Evolutionary conservation across 768 basidiomycete species (phyloP).

Genomic region (Mycena metata): DNA sequence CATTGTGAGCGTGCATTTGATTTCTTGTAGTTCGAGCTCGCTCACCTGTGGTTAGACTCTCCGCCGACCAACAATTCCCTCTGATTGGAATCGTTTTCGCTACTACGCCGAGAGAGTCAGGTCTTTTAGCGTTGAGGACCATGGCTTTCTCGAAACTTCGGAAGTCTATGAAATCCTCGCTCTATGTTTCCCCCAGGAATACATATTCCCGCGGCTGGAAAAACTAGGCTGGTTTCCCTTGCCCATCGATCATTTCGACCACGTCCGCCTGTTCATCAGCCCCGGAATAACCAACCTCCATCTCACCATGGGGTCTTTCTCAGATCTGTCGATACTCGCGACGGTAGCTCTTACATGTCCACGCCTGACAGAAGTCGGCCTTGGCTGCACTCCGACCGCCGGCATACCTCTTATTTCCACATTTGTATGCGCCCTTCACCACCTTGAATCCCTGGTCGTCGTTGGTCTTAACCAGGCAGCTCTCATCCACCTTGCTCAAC

Average conservation of each 20-base stretch:
- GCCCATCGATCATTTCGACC: neutral
- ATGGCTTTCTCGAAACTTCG: neutral
- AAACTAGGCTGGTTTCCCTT: slow-evolving; percentile 5
- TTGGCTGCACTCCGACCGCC: neutral
- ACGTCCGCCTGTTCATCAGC: slow-evolving; percentile 3
- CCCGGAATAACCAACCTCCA: neutral
- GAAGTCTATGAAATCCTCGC: slow-evolving; percentile 17
- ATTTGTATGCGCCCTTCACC: slow-evolving; percentile 5
- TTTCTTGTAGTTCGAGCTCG: no score
- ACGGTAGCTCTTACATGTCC: neutral
- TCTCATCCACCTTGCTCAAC: slow-evolving; percentile 9
- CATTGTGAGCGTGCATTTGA: no score
- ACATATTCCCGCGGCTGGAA: slow-evolving; percentile 5
- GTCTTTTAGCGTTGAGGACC: no score
- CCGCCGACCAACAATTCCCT: no score
- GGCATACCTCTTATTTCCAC: neutral
- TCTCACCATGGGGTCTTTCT: neutral
- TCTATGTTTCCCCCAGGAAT: neutral
- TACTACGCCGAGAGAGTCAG: no score
- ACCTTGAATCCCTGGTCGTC: slow-evolving; percentile 12
- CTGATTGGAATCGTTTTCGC: no score
- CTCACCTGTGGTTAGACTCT: no score
- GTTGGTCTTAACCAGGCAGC: neutral
- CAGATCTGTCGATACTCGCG: neutral
- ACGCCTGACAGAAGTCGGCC: neutral